These are phyloP conservation scores for Acacia confusa DNA, from an alignment of 306 rosid genomes.

Conservation along the genomic window DNA sequence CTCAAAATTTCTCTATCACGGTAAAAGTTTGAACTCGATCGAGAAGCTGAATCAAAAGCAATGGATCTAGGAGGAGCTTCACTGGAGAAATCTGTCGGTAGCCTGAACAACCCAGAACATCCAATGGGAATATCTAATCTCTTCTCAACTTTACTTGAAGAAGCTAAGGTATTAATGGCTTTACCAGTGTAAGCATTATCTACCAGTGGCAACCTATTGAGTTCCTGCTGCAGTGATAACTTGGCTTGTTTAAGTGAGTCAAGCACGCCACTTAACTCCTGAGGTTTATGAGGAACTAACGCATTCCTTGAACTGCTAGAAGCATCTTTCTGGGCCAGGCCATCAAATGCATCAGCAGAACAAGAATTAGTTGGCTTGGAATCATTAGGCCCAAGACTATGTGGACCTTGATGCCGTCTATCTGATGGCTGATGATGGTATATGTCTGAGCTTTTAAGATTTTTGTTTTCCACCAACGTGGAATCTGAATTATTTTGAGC, in stretches of 20 bases:
- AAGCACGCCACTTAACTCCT: slow-evolving; percentile 54
- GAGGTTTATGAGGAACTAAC: slow-evolving; percentile 64
- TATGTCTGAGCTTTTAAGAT: slow-evolving; percentile 37
- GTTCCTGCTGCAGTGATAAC: slow-evolving; percentile 59
- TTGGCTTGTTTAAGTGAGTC: slow-evolving; percentile 84
- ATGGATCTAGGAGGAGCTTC: slow-evolving; percentile 44
- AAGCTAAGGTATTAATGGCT: slow-evolving; percentile 39
- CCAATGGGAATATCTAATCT: slow-evolving; percentile 58
- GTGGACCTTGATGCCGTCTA: slow-evolving; percentile 35
- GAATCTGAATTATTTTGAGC: slow-evolving; percentile 58
- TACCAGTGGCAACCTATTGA: slow-evolving; percentile 47
- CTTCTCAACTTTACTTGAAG: slow-evolving; percentile 43
- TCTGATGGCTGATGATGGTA: slow-evolving; percentile 37
- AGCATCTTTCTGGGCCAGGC: slow-evolving; percentile 38
- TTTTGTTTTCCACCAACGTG: slow-evolving; percentile 38
- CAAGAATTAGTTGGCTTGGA: slow-evolving; percentile 31
- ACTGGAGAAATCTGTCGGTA: slow-evolving; percentile 70
- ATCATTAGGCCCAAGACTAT: slow-evolving; percentile 26
- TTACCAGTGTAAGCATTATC: slow-evolving; percentile 35
- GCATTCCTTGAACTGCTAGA: slow-evolving; percentile 51
- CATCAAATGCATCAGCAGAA: slow-evolving; percentile 34
- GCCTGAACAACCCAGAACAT: slow-evolving; percentile 77
- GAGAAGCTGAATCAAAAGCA: slow-evolving; percentile 45
- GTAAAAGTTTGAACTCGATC: slow-evolving; percentile 33
- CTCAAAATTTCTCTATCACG: slow-evolving; percentile 32